Evolutionary conservation across 805 yeast genomes (phyloP), one percentile per base, ranked within the genome.

Genomic region (Suhomyces xylopsoci): DNA sequence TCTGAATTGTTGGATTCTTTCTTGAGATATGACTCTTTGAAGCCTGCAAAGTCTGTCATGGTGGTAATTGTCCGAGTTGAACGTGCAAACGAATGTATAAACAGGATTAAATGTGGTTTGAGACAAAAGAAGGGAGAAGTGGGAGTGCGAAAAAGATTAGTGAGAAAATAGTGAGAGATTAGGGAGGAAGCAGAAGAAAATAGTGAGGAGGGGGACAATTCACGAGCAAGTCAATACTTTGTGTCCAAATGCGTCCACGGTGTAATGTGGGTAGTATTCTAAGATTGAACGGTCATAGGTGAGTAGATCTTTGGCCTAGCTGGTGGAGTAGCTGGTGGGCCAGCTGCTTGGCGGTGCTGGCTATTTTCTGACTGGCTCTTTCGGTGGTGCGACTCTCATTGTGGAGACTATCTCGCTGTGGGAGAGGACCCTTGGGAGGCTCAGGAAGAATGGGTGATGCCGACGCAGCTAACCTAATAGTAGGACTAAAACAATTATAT

Each of bases 21-120:
- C n/a, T 59, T 53, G 20, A 54, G 45, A 32, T 50, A 61, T 24
- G 62, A 53, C 15, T 62, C 64, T 45, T 58, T 59, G 48, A 61
- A 61, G 6, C 63, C 62, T n/a, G 56, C 50, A 38, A 54, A 57
- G 41, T 49, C 46, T 28, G 50, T 41, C 51, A 48, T 48, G 19
- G 42, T 36, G 28, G n/a, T 9, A n/a, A 30, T 30, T 30, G 36
- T 26, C 2, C 32, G 32, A 3, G 17, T 6, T n/a, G 17, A 32
- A 32, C 36, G 36, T 32, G 36, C 9, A 32, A 28, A 28, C 12
- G 32, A 12, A 28, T 12, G 32, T 10, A 28, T 12, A 28, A 12
- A 12, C n/a, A 28, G 14, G 14, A 28, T 28, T 28, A 12, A 28
- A 28, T 28, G 32, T 28, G 32, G 14, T 4, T 28, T 28, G n/a